These are phyloP conservation scores for Cyclotella atomus DNA, from an alignment of 108 stramenopile genomes.

Conservation along the genomic window DNA sequence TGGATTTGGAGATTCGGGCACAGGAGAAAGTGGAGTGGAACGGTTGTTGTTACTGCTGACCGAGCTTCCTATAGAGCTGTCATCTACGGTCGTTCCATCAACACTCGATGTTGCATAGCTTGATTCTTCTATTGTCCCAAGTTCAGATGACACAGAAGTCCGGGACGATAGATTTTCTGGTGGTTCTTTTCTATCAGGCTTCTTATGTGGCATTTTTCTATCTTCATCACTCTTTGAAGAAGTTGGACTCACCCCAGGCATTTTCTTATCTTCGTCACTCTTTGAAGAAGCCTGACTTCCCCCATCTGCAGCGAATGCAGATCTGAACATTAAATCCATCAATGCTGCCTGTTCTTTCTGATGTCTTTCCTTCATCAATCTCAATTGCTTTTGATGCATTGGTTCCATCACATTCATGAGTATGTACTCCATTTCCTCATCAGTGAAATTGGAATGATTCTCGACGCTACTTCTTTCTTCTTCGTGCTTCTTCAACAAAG, in stretches of 20 bases:
- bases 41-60: not conserved
- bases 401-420: not conserved
- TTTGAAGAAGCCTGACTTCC: not conserved
- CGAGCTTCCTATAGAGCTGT: not conserved
- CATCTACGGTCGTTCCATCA: not conserved
- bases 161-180: not conserved
- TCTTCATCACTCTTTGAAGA: not conserved
- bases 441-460: constrained; percentile 4
- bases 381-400: not conserved
- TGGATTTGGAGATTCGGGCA: not conserved
- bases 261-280: not conserved
- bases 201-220: not conserved
- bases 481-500: not conserved
- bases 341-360: not conserved
- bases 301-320: not conserved
- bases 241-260: not conserved
- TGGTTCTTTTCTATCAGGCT: not conserved
- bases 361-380: constrained; percentile 9
- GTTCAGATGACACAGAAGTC: not conserved
- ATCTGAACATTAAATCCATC: not conserved
- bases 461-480: not conserved
- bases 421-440: constrained; percentile 3
- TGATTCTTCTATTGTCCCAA: not conserved
- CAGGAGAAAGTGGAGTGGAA: not conserved
- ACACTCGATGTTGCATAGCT: not conserved